Conservation (phyloP, 805 yeast genomes). For the Tetrapisispora taiwanensis region DNA sequence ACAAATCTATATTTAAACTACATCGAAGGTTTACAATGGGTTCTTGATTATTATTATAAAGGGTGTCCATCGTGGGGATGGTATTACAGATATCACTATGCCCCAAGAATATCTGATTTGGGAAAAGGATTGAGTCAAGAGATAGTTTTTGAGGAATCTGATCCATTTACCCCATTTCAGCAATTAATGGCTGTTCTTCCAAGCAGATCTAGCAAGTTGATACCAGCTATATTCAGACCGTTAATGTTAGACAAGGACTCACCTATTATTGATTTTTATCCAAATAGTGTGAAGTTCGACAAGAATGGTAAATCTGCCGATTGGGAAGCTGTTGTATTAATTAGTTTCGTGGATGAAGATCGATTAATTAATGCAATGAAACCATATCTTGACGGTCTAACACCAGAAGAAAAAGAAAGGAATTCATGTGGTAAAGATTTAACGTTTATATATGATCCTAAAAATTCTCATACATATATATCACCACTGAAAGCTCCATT, state of each 20-base stretch:
- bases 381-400: constrained; percentile 50
- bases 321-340: constrained; percentile 95
- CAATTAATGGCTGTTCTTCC: constrained; percentile 97
- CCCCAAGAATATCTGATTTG: constrained; percentile 90
- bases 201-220: constrained; percentile 70
- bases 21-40: constrained; percentile 96
- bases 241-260: constrained; percentile 80
- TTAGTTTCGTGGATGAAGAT: constrained; percentile 81
- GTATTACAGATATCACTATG: constrained; percentile 82
- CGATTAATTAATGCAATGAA: constrained; percentile 63
- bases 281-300: constrained; percentile 76
- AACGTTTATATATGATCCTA: constrained; percentile 65
- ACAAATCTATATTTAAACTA: constrained; percentile 65
- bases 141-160: constrained; percentile 55
- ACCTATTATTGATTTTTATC: constrained; percentile 85
- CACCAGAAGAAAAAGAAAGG: constrained; percentile 62
- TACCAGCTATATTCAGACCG: constrained; percentile 68
- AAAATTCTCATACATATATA: constrained; percentile 51
- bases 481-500: constrained; percentile 69
- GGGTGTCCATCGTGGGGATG: constrained; percentile 96
- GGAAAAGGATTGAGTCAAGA: constrained; percentile 56
- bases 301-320: constrained; percentile 90
- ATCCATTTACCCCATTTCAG: constrained; percentile 85
- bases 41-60: constrained; percentile 74
- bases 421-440: constrained; percentile 67